Percentiles rank a stretch among this genome's conserved stretches.
phyloP scores from a whole-genome alignment of 2,329 filamentous ascomycete species.

The Ophiostoma perfectum region DNA sequence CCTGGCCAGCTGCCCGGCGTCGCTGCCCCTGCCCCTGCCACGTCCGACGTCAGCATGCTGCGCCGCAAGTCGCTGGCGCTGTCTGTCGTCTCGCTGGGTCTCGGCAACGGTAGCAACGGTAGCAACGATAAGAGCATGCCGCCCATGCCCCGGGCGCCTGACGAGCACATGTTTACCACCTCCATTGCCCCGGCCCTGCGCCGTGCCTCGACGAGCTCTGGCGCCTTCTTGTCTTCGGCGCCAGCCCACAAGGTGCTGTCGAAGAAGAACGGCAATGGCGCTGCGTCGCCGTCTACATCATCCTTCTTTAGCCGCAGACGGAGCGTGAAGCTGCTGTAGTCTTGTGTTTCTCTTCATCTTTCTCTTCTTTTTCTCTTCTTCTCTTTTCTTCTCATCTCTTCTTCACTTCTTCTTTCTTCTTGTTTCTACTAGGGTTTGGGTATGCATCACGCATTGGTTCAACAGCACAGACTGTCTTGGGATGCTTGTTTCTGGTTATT shows the following conservation, averaged over 20 bases:
- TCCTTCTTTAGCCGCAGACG: conserved; percentile 18
- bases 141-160: conserved; percentile 27
- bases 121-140: conserved; percentile 36
- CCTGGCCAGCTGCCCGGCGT: conserved; percentile 24
- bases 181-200: conserved; percentile 9
- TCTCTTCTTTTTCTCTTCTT: neutral
- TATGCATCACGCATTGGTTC: neutral
- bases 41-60: neutral
- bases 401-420: neutral
- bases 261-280: conserved; percentile 35
- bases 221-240: conserved; percentile 30
- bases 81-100: conserved; percentile 11
- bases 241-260: conserved; percentile 8
- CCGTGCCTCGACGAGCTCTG: conserved; percentile 20
- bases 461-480: conserved; percentile 8
- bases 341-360: neutral
- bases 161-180: conserved; percentile 18
- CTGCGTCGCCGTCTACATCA: neutral
- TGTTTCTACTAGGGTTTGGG: neutral
- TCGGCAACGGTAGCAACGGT: conserved; percentile 29
- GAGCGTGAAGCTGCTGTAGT: conserved; percentile 18
- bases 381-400: neutral
- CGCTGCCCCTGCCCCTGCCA: conserved; percentile 9
- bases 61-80: conserved; percentile 25
- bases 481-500: conserved; percentile 1